Percentiles rank a stretch among this genome's conserved stretches.
Conservation (phyloP, 202 grass and related monocot genomes). For the Zizania palustris region DNA sequence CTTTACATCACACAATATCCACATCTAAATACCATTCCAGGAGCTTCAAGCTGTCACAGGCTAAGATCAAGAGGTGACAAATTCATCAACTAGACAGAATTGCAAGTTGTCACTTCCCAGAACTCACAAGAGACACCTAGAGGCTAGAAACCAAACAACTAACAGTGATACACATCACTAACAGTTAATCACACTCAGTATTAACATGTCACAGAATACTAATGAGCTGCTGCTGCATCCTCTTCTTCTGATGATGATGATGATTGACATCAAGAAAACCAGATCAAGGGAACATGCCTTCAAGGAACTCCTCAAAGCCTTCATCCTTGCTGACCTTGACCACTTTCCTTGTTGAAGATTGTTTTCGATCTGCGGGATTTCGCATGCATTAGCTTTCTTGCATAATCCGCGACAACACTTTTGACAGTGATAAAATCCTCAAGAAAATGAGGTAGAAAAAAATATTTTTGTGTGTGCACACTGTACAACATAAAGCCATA, state of each 20-base stretch:
- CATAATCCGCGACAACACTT: neutral
- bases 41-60: neutral
- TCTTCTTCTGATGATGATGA: neutral
- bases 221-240: neutral
- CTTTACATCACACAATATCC: neutral
- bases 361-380: slow-evolving; percentile 20
- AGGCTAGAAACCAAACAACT: neutral
- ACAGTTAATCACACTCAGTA: neutral
- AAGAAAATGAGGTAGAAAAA: neutral
- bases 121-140: neutral
- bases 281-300: slow-evolving; percentile 50
- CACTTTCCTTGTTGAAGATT: neutral
- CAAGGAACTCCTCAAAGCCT: slow-evolving; percentile 46
- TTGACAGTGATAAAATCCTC: neutral
- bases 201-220: neutral
- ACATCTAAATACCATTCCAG: neutral
- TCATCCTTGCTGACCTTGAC: slow-evolving; percentile 33
- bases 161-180: neutral
- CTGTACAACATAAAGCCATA: neutral
- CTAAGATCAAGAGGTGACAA: neutral
- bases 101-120: neutral
- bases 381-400: neutral
- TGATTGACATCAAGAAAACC: neutral
- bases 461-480: neutral
- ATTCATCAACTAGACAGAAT: neutral